Base-by-base conservation (phyloP, 768 basidiomycete genomes). In the Gymnopilus junonius region DNA sequence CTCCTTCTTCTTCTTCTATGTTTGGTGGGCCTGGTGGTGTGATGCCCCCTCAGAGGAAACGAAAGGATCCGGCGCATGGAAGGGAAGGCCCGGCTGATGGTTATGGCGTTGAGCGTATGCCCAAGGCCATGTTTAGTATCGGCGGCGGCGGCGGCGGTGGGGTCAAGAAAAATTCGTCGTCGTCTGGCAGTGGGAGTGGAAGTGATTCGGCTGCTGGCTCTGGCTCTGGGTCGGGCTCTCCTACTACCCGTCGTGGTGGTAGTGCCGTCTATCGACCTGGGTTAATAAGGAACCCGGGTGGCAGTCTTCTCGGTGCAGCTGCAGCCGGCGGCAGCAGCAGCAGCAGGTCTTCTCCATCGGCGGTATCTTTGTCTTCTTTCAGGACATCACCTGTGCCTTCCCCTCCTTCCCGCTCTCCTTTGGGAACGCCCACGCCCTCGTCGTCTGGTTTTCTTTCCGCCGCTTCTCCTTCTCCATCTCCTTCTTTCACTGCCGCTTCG, bases 111-210 rank as follows among this genome's bases (percentile, higher is more conserved):
- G n/a, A n/a, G 5, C 45, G 27, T 27, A 48, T 12, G 27, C 5
- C 45, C 10, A 62, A 43, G 23, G 55, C 61, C 57, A 64, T 50
- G 39, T 73, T 48, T 43, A 50, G 65, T 62, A 50, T 67, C 20
- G 50, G 42, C 34, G 31, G 25, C 29, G 45, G 59, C 56, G 50
- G 50, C 39, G 31, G 25, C 29, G 45, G 59, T 55, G 50, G 50
- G 34, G 8, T 27, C 14, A 34, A 37, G 53, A 61, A 65, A 20
- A 51, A 29, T 6, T 63, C 50, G 25, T 27, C 66, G 56, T 63
- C 55, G 10, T 48, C 45, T 48, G 48, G 48, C 12, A 65, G 66
- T 53, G 65, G 61, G 32, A 66, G 65, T 37, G 66, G 66, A 14
- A 67, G 66, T 29, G 66, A 65, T 50, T 58, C 67, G 32, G 35